Evolutionary conservation across 2,329 filamentous ascomycete species (phyloP), one percentile per base, ranked within the genome.

Genomic region (Fusarium fracticaudum): DNA sequence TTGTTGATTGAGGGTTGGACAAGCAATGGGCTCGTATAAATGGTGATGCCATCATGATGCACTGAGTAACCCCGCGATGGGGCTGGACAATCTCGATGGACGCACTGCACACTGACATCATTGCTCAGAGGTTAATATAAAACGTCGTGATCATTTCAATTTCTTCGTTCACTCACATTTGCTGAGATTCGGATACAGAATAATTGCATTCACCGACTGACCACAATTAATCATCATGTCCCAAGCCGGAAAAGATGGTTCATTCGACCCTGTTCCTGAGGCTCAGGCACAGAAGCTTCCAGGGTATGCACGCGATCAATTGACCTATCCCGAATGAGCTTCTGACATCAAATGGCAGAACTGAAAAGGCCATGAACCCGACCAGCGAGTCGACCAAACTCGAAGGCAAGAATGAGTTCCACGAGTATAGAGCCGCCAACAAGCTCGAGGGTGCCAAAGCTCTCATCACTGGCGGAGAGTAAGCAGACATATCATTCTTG

Each of bases 401-500:
- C 4, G 82, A 86, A 60, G 84, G 84, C 29, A 82, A 83, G 54
- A 74, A 77, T 31, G 69, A 77, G 14, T 79, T 84, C 31, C 70
- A 81, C 8, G 84, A 86, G 47, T 84, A 85, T 26, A 66, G 74
- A 10, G 86, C 86, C 1, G 85, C 85, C 3, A 84, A 83, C 22
- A 89, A 88, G 70, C 79, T 90, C 51, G 84, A 84, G 40, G 85
- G 83, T 13, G 84, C 84, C 75, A 89, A 88, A 47, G 86, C 85
- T 5, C 75, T 90, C 13, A 87, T 90, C 67, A 90, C 87, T 0
- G 88, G 87, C 6, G 88, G 88, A 75, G 88, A 90, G 86, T 88
- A 79, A 71, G 86, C 80, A 1, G 15, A 7, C 1, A 35, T 14
- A 0, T 0, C n/a, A 6, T 3, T 4, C 6, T 6, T 13, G 0